Conservation (phyloP, 78 protist species). For the Dictyostelium brefeldianum region DNA sequence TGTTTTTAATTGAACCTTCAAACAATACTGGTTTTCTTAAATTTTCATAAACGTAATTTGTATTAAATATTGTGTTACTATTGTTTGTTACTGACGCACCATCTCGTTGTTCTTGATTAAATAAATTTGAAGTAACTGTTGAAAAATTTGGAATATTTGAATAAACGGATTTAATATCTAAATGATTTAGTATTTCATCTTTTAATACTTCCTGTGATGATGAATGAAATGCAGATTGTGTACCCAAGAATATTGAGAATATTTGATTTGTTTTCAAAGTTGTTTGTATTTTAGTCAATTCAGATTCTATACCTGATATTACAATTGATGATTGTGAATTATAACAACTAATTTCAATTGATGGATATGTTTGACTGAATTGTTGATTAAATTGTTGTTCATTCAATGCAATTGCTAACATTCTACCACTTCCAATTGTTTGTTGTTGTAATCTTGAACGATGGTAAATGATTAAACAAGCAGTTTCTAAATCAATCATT, state of each 20-base stretch:
- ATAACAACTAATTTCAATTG: neutral
- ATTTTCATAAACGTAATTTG: neutral
- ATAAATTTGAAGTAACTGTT: neutral
- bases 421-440: slow-evolving; percentile 47
- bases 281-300: too few relatives aligned
- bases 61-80: neutral
- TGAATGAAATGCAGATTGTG: too few relatives aligned
- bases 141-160: slow-evolving; percentile 26
- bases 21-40: slow-evolving; percentile 13
- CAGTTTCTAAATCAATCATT: neutral
- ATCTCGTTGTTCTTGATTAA: neutral
- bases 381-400: neutral
- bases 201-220: too few relatives aligned
- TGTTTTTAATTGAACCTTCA: neutral
- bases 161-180: neutral
- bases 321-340: too few relatives aligned
- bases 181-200: neutral
- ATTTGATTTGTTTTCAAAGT: too few relatives aligned
- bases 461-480: neutral
- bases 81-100: neutral
- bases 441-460: neutral
- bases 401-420: slow-evolving; percentile 29
- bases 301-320: too few relatives aligned
- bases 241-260: too few relatives aligned
- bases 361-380: neutral